These are phyloP conservation scores for Dactylellina sp. DNA, from an alignment of 2,329 filamentous ascomycete species.

Conservation along the genomic window DNA sequence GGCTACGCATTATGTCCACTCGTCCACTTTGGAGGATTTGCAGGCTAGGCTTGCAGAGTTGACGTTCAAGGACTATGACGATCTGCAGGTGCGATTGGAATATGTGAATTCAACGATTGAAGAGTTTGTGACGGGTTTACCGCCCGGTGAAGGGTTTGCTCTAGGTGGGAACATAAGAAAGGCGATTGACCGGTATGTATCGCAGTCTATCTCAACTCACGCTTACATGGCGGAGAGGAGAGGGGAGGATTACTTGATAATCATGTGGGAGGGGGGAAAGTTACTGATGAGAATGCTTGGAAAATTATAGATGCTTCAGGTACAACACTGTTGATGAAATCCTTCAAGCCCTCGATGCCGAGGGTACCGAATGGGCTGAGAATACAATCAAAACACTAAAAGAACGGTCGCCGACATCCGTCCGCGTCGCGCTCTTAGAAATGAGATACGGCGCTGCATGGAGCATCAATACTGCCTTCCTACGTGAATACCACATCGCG, in stretches of 20 bases:
- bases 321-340: conserved; percentile 77
- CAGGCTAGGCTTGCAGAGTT: conserved; percentile 90
- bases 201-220: too few species aligned
- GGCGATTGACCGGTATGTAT: conserved; percentile 77
- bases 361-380: conserved; percentile 74
- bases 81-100: conserved; percentile 72
- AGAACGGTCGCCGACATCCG: conserved; percentile 83
- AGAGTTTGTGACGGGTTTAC: conserved; percentile 88
- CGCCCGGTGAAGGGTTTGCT: conserved; percentile 76
- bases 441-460: conserved; percentile 80
- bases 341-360: conserved; percentile 72
- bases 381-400: conserved; percentile 80
- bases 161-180: conserved; percentile 77
- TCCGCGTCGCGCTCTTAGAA: conserved; percentile 85
- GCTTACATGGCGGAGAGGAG: too few species aligned
- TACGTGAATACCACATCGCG: conserved; percentile 85
- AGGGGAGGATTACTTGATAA: too few species aligned
- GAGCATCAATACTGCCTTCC: conserved; percentile 86
- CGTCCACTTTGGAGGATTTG: conserved; percentile 82
- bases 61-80: conserved; percentile 82
- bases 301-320: conserved; percentile 71
- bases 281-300: background rate
- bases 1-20: conserved; percentile 96
- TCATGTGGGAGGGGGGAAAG: too few species aligned
- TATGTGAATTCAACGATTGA: conserved; percentile 89